Evolutionary conservation across 495 filamentous ascomycete genomes (phyloP), one percentile per base, ranked within the genome.

Genomic region (Pseudotulostoma volvatum): DNA sequence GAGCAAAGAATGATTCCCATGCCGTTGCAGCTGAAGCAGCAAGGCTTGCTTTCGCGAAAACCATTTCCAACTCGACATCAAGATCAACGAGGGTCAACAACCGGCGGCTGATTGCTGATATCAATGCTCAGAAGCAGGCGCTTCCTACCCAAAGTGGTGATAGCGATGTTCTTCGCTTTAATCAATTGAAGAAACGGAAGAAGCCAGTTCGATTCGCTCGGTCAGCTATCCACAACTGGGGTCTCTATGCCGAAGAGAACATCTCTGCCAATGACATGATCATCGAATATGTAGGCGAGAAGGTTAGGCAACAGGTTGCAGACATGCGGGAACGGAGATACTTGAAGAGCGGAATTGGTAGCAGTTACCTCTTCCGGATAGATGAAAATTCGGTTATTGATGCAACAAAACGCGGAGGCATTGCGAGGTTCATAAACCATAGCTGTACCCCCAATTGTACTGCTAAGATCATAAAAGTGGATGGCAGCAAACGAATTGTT

Each of bases 261-360:
- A 99, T 99, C 42, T 69, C 84, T 19, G 85, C 84, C 46, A 93
- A 94, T 54, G 90, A 99, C 56, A 95, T 99, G 86, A 99, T 99
- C 51, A 99, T 99, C 52, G 90, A 99, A 61, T 99, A 99, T 54
- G 90, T 99, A 13, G 90, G 90, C 39, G 92, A 99, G 59, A 92
- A 90, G 51, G 84, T 99, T 9, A 76, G 90, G 35, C 90, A 96
- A 57, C 82, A 87, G 53, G 87, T 99, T 43, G 87, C 90, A 2
- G 88, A 99, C 46, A 77, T 96, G 60, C 76, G 90, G 36, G 90
- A 99, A 63, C 68, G 74, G 34, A 73, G 77, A 39, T 99, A 99
- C 55, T 70, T 93, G 44, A 88, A 90, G 66, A 93, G 87, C 50
- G 90, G 90, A 14, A 93, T 99, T 47, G 90, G 90, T 36, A 93